Base-by-base conservation (phyloP, 208 protist species). In the Leishmania major region DNA sequence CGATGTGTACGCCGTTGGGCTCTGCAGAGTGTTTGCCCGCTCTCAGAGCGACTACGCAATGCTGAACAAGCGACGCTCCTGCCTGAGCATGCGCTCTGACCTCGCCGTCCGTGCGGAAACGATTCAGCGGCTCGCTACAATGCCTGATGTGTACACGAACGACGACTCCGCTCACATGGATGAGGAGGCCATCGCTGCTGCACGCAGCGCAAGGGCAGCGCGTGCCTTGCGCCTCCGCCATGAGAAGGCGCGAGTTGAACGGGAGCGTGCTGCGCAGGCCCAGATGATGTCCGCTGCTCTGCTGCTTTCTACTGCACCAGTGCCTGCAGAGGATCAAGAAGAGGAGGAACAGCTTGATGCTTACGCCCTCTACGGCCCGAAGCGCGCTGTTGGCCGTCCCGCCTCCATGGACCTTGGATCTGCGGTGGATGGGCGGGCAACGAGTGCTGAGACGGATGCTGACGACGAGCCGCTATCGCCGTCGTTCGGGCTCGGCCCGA, bases 341-440 rank as follows among this genome's bases (percentile, higher is more conserved):
- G 73, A 83, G 3, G 83, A 82, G 73, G 71, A 81, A 51, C 45
- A 77, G 3, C 66, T 81, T n/a, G 71, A 69, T n/a, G 59, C 75
- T 5, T 53, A 69, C 0, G 53, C 57, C 28, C 28, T 71, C 35
- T 74, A 64, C 64, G 64, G 64, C 64, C 64, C 64, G 35, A 70
- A 15, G 64, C 64, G 64, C 1, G 64, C 64, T 11, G 64, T 7
- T 40, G 64, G 64, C 40, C 71, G 40, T 6, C 37, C 71, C 71
- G 45, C 47, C 71, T 51, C 40, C 15, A 47, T 17, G 40, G 71
- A 55, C 40, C 25, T 45, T 19, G 17, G 25, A 28, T 35, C 47
- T 35, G 55, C 55, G 55, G 19, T 28, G 55, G 55, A 60, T 22
- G 55, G 55, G 8, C 55, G 55, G 0, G 55, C 22, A 28, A 22